Conservation (phyloP, 805 yeast genomes). For the Wickerhamiella musiphila region DNA sequence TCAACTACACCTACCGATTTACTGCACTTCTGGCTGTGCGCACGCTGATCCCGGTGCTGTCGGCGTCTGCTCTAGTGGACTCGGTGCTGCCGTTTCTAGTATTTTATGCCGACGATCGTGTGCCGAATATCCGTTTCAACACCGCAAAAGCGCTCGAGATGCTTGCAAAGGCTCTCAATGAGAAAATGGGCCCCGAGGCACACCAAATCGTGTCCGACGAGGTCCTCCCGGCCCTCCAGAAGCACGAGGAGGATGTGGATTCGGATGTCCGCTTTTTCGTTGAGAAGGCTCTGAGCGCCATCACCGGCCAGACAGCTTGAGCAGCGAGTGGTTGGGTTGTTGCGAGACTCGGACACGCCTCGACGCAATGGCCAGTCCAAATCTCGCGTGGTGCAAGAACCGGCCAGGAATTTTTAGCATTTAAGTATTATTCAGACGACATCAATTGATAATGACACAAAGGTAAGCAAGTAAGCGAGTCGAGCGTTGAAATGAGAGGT, state of each 20-base stretch:
- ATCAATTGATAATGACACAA: too few species aligned
- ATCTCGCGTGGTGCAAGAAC: too few species aligned
- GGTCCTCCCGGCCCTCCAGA: slow-evolving; percentile 48
- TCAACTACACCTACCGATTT: slow-evolving; percentile 77
- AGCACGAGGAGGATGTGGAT: slow-evolving; percentile 55
- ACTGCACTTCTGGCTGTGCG: slow-evolving; percentile 81
- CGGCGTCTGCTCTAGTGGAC: slow-evolving; percentile 34
- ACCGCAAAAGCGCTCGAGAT: slow-evolving; percentile 69
- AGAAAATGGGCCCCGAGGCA: slow-evolving; percentile 8
- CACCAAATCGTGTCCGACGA: slow-evolving; percentile 29
- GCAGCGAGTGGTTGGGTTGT: too few species aligned
- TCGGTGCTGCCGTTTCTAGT: slow-evolving; percentile 68
- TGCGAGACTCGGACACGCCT: too few species aligned
- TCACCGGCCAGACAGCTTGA: slow-evolving; percentile 12
- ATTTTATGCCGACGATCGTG: slow-evolving; percentile 56
- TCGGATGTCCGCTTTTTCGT: slow-evolving; percentile 84
- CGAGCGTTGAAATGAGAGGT: too few species aligned
- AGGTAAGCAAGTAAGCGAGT: too few species aligned
- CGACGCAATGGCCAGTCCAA: too few species aligned
- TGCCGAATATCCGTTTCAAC: slow-evolving; percentile 90
- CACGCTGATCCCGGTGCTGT: slow-evolving; percentile 60
- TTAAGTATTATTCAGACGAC: too few species aligned
- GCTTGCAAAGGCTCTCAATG: slow-evolving; percentile 30
- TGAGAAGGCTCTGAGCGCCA: slow-evolving; percentile 35
- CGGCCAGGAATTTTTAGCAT: too few species aligned